Evolutionary conservation across 2,329 filamentous ascomycete species (phyloP).

Genomic region (Penicillium oxalicum): DNA sequence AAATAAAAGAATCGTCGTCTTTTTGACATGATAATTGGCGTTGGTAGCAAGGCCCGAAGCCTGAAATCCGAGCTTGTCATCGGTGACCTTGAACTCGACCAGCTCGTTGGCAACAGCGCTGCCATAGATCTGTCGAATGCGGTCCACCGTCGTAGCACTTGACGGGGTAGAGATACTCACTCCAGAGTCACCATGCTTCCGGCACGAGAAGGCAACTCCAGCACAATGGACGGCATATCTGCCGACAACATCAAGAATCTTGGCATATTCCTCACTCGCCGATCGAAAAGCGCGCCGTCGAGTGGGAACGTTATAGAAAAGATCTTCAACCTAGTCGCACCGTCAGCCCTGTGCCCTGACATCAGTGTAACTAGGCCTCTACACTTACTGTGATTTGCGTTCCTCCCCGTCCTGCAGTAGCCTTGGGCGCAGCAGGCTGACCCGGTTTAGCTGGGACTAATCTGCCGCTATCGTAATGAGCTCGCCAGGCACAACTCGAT

Average conservation of each 20-base stretch:
- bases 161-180: conserved; percentile 74
- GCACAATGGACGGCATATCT: conserved; percentile 88
- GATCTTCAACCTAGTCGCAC: conserved; percentile 64
- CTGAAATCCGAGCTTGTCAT: conserved; percentile 76
- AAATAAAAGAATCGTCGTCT: conserved; percentile 80
- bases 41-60: conserved; percentile 78
- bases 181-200: conserved; percentile 86
- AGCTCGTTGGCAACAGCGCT: conserved; percentile 80
- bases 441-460: conserved; percentile 80
- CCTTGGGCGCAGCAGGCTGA: conserved; percentile 77
- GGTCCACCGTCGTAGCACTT: conserved; percentile 66
- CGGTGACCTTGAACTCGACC: conserved; percentile 65
- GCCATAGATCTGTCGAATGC: conserved; percentile 87
- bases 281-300: conserved; percentile 85
- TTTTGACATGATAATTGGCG: conserved; percentile 90
- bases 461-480: conserved; percentile 77
- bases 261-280: conserved; percentile 89
- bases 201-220: conserved; percentile 91
- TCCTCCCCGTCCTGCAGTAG: conserved; percentile 77
- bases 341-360: not conserved
- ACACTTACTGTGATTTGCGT: conserved; percentile 75
- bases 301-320: conserved; percentile 94
- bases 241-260: conserved; percentile 91
- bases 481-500: conserved; percentile 83
- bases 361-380: not conserved